phyloP scores from a whole-genome alignment of 768 basidiomycete genomes.

The Fomitopsis pulvina region DNA sequence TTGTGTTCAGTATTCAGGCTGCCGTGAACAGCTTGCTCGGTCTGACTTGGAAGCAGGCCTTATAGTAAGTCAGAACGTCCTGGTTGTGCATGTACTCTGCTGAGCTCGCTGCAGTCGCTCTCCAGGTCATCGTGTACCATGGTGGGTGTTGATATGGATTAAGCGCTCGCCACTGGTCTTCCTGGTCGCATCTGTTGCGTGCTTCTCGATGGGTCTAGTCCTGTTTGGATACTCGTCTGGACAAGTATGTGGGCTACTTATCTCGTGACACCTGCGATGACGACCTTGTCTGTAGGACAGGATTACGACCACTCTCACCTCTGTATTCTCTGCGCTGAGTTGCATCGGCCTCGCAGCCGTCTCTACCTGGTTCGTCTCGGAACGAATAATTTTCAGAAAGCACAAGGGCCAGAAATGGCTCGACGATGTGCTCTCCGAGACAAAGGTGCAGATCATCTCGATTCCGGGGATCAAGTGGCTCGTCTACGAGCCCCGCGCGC shows the following conservation, averaged over 20 bases:
- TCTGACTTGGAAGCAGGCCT: conserved; percentile 74
- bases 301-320: conserved; percentile 64
- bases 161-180: conserved; percentile 79
- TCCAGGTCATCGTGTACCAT: conserved; percentile 68
- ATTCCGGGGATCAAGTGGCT: conserved; percentile 19
- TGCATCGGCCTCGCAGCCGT: conserved; percentile 67
- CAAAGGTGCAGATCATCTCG: conserved; percentile 16
- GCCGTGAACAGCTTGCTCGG: conserved; percentile 75
- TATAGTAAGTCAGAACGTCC: conserved; percentile 54
- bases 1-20: conserved; percentile 73
- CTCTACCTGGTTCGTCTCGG: conserved; percentile 68
- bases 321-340: conserved; percentile 70
- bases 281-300: conserved; percentile 31
- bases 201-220: conserved; percentile 74
- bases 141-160: conserved; percentile 87
- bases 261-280: background rate
- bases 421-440: conserved; percentile 41
- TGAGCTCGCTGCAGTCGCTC: conserved; percentile 44
- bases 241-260: conserved; percentile 38
- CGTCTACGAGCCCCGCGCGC: conserved; percentile 18
- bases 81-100: background rate
- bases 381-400: conserved; percentile 55
- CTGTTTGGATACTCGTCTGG: conserved; percentile 70
- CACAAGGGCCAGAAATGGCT: conserved; percentile 69
- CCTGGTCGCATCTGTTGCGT: conserved; percentile 77